phyloP scores from a whole-genome alignment of 2,329 filamentous ascomycete species.

The Trichoderma sp. region DNA sequence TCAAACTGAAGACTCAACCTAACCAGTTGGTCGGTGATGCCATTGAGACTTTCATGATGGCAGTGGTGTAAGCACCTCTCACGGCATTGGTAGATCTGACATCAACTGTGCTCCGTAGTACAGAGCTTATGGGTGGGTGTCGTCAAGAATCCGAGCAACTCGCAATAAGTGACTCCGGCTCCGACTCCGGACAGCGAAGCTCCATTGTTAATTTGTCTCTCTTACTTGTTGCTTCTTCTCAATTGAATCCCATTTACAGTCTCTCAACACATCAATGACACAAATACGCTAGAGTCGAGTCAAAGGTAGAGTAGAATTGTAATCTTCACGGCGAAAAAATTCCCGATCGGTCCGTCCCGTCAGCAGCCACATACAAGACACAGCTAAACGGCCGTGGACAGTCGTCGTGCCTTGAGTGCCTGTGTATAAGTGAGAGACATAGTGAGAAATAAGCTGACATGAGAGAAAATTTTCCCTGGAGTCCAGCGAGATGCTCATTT shows the following conservation, averaged over 20 bases:
- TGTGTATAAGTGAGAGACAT: not conserved
- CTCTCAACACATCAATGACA: not conserved
- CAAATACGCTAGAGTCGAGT: not conserved
- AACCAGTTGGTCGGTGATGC: not conserved
- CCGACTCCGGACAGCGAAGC: not conserved
- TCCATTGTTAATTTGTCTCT: not conserved
- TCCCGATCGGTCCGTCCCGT: not conserved
- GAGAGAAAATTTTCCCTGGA: not conserved
- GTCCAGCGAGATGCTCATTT: not conserved
- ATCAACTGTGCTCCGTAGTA: not conserved
- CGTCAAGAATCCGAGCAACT: not conserved
- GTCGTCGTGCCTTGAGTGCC: not conserved
- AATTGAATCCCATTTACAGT: not conserved
- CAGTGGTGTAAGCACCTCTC: not conserved
- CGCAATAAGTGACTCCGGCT: not conserved
- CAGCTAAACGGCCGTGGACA: not conserved
- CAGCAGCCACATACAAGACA: not conserved
- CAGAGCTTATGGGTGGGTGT: not conserved
- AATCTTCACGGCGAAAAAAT: not conserved
- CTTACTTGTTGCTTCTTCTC: not conserved
- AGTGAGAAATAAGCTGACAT: not conserved
- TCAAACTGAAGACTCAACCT: not conserved
- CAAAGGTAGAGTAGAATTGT: not conserved
- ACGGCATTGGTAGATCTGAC: not conserved
- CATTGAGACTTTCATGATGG: not conserved